These are phyloP conservation scores for Ophiostoma populinum DNA, from an alignment of 2,329 filamentous ascomycete genomes.

Conservation along the genomic window DNA sequence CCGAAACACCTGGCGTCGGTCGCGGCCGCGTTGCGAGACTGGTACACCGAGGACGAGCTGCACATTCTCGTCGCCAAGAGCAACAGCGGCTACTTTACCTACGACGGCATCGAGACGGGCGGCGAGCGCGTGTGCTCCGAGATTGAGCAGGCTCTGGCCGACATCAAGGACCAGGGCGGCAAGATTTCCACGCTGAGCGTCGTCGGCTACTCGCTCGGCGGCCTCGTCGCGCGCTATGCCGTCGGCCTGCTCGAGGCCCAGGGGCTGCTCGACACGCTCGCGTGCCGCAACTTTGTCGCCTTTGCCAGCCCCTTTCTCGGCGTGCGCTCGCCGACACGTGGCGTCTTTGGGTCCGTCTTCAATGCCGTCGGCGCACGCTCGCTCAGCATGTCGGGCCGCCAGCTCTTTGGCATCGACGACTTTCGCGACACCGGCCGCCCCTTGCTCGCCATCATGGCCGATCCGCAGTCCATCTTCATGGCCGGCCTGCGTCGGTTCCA, in stretches of 20 bases:
- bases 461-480: constrained; percentile 74
- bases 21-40: constrained; percentile 44
- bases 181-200: constrained; percentile 70
- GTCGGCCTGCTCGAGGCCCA: constrained; percentile 69
- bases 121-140: constrained; percentile 50
- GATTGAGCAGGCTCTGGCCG: constrained; percentile 45
- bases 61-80: constrained; percentile 56
- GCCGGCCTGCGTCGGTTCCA: constrained; percentile 60
- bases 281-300: constrained; percentile 84
- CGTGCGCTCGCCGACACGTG: constrained; percentile 49
- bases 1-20: constrained; percentile 55
- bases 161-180: constrained; percentile 38
- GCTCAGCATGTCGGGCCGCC: constrained; percentile 66
- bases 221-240: constrained; percentile 71
- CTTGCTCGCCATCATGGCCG: constrained; percentile 64
- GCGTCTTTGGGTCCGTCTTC: constrained; percentile 50
- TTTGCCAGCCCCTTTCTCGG: constrained; percentile 76
- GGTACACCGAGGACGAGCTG: constrained; percentile 43
- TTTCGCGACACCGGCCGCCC: constrained; percentile 74
- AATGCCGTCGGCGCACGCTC: constrained; percentile 73
- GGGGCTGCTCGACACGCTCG: constrained; percentile 60
- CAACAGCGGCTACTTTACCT: constrained; percentile 56
- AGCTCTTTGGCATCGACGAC: constrained; percentile 72
- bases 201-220: constrained; percentile 78
- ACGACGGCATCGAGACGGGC: constrained; percentile 51